Conservation (phyloP, 208 protist genomes). For the Wallacemonas collosoma region DNA sequence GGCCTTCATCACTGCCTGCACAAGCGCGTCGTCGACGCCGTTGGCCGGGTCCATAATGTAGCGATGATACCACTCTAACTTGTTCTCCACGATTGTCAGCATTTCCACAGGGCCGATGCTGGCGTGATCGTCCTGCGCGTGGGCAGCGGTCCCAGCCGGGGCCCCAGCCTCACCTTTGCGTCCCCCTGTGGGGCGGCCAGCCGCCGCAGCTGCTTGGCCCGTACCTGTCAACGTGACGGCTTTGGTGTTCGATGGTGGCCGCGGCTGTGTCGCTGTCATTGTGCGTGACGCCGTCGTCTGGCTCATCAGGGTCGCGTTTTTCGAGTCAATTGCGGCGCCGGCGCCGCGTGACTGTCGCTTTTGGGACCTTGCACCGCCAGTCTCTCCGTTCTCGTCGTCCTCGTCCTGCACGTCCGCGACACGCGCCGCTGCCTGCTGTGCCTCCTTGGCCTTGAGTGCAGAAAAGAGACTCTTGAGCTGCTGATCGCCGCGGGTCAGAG, state of each 20-base stretch:
- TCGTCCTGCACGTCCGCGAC: conserved; percentile 7
- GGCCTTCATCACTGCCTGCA: conserved; percentile 78
- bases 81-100: conserved; percentile 93
- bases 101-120: conserved; percentile 90
- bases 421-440: conserved; percentile 8
- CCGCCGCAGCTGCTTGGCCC: not conserved
- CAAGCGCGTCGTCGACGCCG: conserved; percentile 65
- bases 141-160: not conserved
- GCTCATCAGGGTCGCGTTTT: conserved; percentile 10
- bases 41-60: conserved; percentile 70
- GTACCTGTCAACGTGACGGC: not conserved
- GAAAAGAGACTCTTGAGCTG: conserved; percentile 33
- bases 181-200: not conserved
- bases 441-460: not conserved
- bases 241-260: not conserved
- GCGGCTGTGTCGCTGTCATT: not conserved
- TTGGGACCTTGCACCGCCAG: not conserved
- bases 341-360: no score
- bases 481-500: conserved; percentile 53
- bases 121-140: conserved; percentile 28
- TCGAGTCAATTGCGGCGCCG: not conserved
- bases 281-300: not conserved
- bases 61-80: conserved; percentile 89
- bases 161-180: not conserved
- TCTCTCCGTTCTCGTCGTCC: conserved; percentile 23